Evolutionary conservation across 1,139 yeast species (phyloP).

Genomic region (Groenewaldozyma auringiensis): DNA sequence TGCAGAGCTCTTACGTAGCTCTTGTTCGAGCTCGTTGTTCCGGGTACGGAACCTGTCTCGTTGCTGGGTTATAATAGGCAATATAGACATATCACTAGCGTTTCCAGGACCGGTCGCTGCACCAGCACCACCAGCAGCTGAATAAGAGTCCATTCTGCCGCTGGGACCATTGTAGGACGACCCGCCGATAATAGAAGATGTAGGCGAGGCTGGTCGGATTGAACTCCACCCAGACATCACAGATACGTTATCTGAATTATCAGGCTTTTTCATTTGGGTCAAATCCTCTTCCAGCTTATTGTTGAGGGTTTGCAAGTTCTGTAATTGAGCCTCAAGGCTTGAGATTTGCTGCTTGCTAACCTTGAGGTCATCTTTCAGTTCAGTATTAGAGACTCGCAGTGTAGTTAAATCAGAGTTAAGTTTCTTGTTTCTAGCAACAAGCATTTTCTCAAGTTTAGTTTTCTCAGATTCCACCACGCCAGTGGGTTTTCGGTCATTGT

Average conservation of each 20-base stretch:
- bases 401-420: constrained; percentile 54
- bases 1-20: constrained; percentile 51
- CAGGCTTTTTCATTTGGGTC: constrained; percentile 22
- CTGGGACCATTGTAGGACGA: constrained; percentile 8
- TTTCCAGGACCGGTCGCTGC: background rate
- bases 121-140: constrained; percentile 16
- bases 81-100: constrained; percentile 41
- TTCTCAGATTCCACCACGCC: constrained; percentile 21
- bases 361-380: constrained; percentile 33
- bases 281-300: constrained; percentile 66
- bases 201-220: constrained; percentile 32
- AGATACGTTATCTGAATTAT: constrained; percentile 49
- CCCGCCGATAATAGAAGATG: constrained; percentile 30
- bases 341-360: constrained; percentile 36
- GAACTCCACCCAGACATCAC: constrained; percentile 32
- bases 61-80: constrained; percentile 89
- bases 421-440: constrained; percentile 53
- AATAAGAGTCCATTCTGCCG: constrained; percentile 16
- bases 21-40: constrained; percentile 77
- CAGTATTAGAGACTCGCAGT: constrained; percentile 47
- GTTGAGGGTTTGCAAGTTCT: constrained; percentile 40
- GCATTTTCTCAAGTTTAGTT: constrained; percentile 32
- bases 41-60: constrained; percentile 83
- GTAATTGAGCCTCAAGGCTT: constrained; percentile 37
- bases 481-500: constrained; percentile 16